Conservation (phyloP, 2,329 filamentous ascomycete species). For the Fonsecaea pedrosoi region DNA sequence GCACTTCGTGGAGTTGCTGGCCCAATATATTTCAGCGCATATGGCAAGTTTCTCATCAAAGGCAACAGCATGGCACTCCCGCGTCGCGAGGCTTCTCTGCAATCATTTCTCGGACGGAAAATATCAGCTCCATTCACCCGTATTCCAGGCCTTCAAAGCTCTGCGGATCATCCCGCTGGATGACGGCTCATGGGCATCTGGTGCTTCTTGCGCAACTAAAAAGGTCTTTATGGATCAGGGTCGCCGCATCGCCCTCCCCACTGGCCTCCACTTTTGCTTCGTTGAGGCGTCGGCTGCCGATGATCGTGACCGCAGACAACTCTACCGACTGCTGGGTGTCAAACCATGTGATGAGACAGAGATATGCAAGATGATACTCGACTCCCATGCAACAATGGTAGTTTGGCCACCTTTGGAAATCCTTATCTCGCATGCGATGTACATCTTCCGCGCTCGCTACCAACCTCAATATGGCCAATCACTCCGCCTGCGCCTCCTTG, state of each 20-base stretch:
- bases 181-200: conserved; percentile 23
- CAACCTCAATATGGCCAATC: conserved; percentile 8
- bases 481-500: conserved; percentile 15
- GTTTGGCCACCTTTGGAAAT: not conserved
- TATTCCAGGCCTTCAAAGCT: conserved; percentile 15
- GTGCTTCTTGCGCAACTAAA: conserved; percentile 8
- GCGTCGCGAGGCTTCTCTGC: conserved; percentile 19
- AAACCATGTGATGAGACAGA: conserved; percentile 26
- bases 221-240: conserved; percentile 14
- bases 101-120: conserved; percentile 13
- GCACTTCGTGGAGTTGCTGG: conserved; percentile 10
- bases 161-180: conserved; percentile 22
- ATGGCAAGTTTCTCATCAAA: conserved; percentile 19
- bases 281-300: conserved; percentile 13
- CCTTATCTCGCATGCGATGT: not conserved
- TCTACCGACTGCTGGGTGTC: conserved; percentile 23
- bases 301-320: conserved; percentile 17
- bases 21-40: conserved; percentile 16
- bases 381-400: conserved; percentile 7
- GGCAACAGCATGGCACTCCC: conserved; percentile 23
- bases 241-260: conserved; percentile 18
- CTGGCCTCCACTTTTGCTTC: conserved; percentile 22
- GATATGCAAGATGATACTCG: conserved; percentile 27
- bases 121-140: conserved; percentile 13
- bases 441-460: conserved; percentile 5